Evolutionary conservation across 1,284 basidiomycete species (phyloP), one percentile per base, ranked within the genome.

Genomic region (Schizophyllum commune): DNA sequence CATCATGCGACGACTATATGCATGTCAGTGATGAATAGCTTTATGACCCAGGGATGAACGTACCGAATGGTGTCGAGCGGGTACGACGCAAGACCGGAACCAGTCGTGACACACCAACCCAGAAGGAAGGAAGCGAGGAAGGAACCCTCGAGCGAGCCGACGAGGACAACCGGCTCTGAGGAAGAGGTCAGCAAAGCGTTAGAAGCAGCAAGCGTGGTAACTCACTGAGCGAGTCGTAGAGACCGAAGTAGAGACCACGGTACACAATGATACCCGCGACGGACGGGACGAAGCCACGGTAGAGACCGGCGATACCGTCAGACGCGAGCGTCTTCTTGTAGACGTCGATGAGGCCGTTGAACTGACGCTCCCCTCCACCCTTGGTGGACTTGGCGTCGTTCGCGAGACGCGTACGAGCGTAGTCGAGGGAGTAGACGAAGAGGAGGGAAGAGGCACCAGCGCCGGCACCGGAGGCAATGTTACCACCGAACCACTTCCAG

Each of bases 381-480:
- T 93, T 94, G 57, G 91, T 81, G 9, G 93, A 94, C 82, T 97
- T 97, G 74, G 91, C 92, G 73, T 98, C 95, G 77, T 96, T 96
- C 74, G 95, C 94, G 67, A 97, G 89, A 85, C 95, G 94, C 61
- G 95, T 97, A 89, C 95, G 94, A 66, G 95, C 95, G 72, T 94
- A 96, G 72, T 97, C 95, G 65, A 98, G 88, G 51, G 95, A 96
- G 87, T 98, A 97, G 75, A 97, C 95, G 77, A 98, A 97, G 74
- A 98, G 88, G 60, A 96, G 80, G 47, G 96, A 98, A 7, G 94
- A 91, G 65, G 94, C 94, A 89, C 94, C 94, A 74, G 94, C 94
- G 68, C 91, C 94, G 87, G 89, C 94, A 93, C 96, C 96, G 69
- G 94, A 96, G 58, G 94, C 94, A 68, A 98, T 87, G 75, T 96